phyloP scores from a whole-genome alignment of 495 filamentous ascomycete species.

The Hyaloscypha finlandica region DNA sequence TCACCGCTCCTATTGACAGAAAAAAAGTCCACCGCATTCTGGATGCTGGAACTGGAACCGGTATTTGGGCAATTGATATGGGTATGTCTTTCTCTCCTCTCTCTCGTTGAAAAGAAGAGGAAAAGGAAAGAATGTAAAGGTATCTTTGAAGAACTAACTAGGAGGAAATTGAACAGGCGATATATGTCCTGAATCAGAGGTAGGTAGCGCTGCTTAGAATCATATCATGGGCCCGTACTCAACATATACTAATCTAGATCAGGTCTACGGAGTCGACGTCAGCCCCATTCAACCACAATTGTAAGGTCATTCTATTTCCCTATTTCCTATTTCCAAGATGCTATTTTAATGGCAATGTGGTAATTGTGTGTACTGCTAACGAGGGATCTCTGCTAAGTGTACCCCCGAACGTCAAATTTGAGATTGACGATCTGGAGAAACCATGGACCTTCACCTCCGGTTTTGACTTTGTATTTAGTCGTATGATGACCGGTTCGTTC shows the following conservation, averaged over 20 bases:
- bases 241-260: conserved; percentile 43
- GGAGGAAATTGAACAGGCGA: neutral
- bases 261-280: conserved; percentile 58
- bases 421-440: conserved; percentile 36
- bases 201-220: neutral
- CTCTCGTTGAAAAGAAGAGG: too few species aligned
- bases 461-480: conserved; percentile 36
- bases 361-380: neutral
- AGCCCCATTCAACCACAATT: conserved; percentile 25
- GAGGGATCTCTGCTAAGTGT: neutral
- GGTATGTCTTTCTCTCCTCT: neutral
- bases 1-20: neutral
- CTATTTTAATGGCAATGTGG: too few species aligned
- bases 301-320: neutral
- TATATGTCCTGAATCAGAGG: neutral
- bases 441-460: conserved; percentile 33
- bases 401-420: conserved; percentile 36
- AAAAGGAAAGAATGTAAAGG: too few species aligned
- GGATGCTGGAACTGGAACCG: conserved; percentile 11
- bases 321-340: too few species aligned
- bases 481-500: conserved; percentile 18
- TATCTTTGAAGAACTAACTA: too few species aligned
- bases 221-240: too few species aligned
- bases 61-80: conserved; percentile 10
- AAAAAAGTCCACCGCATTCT: conserved; percentile 4